phyloP scores from a whole-genome alignment of 2,329 filamentous ascomycete genomes.

The Colletotrichum sp. region DNA sequence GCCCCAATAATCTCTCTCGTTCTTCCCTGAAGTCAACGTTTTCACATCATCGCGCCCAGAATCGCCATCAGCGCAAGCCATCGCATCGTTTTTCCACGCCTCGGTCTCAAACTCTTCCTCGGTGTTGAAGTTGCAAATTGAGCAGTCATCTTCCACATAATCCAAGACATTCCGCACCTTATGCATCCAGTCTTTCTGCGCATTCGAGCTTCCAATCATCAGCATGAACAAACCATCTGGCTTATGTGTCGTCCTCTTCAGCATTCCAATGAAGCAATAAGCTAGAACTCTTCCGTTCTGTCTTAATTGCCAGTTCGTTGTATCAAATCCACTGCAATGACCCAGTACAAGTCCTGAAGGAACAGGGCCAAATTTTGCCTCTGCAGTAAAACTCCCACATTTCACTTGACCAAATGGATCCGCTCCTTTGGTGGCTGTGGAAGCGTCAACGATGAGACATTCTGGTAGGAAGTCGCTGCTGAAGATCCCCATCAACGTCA shows the following conservation, averaged over 20 bases:
- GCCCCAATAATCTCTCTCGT: background rate
- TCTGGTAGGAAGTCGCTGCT: background rate
- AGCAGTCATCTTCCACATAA: background rate
- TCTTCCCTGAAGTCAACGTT: background rate
- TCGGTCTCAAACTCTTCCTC: background rate
- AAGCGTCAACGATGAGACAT: background rate
- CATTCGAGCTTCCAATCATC: background rate
- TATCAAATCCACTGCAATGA: background rate
- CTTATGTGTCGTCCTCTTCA: background rate
- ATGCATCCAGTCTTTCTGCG: background rate
- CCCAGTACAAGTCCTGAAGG: background rate
- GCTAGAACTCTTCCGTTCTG: background rate
- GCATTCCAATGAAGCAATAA: background rate
- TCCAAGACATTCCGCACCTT: background rate
- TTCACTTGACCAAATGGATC: background rate
- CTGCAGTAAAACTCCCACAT: background rate
- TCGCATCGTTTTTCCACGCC: accelerated
- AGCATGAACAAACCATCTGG: background rate
- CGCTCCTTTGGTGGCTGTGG: accelerated
- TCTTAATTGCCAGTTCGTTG: background rate
- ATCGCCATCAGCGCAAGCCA: background rate
- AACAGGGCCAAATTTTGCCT: background rate
- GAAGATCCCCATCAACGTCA: background rate
- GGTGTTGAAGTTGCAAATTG: background rate
- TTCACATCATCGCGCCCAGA: background rate